Base-by-base conservation (phyloP, 441 rosid genomes). In the Euphorbia celastroides region DNA sequence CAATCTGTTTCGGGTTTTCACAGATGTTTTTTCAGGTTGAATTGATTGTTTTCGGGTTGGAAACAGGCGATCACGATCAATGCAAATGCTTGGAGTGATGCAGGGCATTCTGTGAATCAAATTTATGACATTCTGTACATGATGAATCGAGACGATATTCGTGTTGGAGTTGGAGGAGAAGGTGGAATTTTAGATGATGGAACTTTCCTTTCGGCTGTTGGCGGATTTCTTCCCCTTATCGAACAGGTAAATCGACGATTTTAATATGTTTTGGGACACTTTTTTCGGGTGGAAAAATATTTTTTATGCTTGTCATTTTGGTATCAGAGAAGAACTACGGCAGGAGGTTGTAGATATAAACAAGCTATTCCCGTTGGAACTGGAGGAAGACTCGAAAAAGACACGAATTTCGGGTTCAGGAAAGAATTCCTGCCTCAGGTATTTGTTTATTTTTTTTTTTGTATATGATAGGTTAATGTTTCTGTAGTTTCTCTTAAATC, bases 101-200 rank as follows among this genome's bases (percentile, higher is more conserved):
- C 92, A 9, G 98, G 98, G 28, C 97, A 93, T 65, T 79, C 85
- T 20, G 88, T 90, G 80, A 88, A 90, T 76, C 94, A 88, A 11
- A 54, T 90, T 2, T 90, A 93, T 56, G 98, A 93, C 81, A 28
- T 93, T 38, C 84, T 93, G 60, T 88, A 84, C 84, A 93, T 93
- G 97, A 93, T 93, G 98, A 86, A 62, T 23, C 93, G 98, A 0
- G 88, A 90, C 13, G 93, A 90, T 66, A 71, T 93, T 17, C 57
- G 90, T 0, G 90, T 93, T 20, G 98, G 97, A 23, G 86, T 90
- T 1, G 98, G 98, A 36, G 98, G 98, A 1, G 98, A 93, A 32
- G 98, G 98, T 62, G 97, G 85, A 19, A 81, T 90, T n/a, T 71
- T 74, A 1, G 78, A 73, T 36, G 78, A 87, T 54, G 93, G 98